Conservation (phyloP, 345 rosid species). For the Moricandia arvensis region DNA sequence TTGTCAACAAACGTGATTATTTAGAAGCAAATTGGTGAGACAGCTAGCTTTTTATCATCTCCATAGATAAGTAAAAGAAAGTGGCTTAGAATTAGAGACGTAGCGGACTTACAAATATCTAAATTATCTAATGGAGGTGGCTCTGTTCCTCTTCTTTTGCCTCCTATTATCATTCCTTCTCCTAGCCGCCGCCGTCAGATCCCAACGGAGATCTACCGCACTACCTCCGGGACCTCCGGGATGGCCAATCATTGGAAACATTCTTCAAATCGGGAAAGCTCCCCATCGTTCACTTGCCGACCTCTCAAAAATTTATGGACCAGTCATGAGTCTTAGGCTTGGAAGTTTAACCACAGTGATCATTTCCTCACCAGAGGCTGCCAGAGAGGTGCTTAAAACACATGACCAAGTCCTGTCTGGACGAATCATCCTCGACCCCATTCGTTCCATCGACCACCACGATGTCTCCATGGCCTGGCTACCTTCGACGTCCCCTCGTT, state of each 20-base stretch:
- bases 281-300: background rate
- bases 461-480: slow-evolving; percentile 19
- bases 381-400: slow-evolving; percentile 30
- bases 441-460: slow-evolving; percentile 9
- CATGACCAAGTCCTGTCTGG: slow-evolving; percentile 34
- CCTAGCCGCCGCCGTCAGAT: background rate
- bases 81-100: background rate
- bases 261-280: background rate
- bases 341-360: slow-evolving; percentile 37
- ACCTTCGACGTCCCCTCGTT: slow-evolving; percentile 16
- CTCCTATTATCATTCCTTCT: background rate
- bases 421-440: slow-evolving; percentile 3
- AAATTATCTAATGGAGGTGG: background rate
- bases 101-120: too few species aligned
- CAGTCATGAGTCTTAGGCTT: slow-evolving; percentile 18
- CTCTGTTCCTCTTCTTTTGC: background rate
- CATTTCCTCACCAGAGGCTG: slow-evolving; percentile 38
- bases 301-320: background rate
- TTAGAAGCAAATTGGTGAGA: background rate
- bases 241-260: background rate
- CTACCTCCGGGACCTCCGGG: slow-evolving; percentile 2
- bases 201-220: background rate
- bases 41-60: background rate
- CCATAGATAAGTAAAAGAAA: background rate
- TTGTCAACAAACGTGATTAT: background rate